phyloP scores from a whole-genome alignment of 768 basidiomycete species.

The Phlebiopsis gigantea region DNA sequence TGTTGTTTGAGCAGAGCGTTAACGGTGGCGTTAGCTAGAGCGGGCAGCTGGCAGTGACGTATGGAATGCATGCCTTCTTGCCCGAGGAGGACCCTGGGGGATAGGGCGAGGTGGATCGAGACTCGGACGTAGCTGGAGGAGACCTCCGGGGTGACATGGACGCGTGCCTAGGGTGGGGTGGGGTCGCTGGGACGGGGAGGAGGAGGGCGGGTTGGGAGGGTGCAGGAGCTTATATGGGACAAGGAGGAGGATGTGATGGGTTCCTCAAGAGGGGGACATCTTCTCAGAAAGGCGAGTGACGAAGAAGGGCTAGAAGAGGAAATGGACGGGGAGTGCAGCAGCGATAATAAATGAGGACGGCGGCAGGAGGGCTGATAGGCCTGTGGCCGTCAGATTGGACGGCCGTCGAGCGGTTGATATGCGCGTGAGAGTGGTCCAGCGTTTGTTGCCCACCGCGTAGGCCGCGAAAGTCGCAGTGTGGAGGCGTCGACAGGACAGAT shows the following conservation, averaged over 20 bases:
- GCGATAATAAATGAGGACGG: neutral
- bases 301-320: neutral
- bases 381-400: conserved; percentile 2
- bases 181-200: conserved; percentile 23
- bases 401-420: neutral
- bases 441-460: neutral
- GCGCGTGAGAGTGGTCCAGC: neutral
- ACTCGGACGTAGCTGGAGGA: conserved; percentile 11
- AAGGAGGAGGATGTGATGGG: neutral
- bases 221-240: conserved; percentile 19
- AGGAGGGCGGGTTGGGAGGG: conserved; percentile 28
- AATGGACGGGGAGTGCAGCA: neutral
- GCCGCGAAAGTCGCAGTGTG: neutral
- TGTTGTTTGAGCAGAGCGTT: neutral
- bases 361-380: conserved; percentile 4
- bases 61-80: conserved; percentile 7
- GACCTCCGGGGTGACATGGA: conserved; percentile 53
- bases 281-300: neutral
- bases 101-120: conserved; percentile 14
- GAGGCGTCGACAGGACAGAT: neutral
- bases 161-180: no score
- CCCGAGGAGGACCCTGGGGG: conserved; percentile 5
- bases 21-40: neutral
- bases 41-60: conserved; percentile 3
- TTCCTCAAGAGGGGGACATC: conserved; percentile 1